phyloP scores from a whole-genome alignment of 2,329 filamentous ascomycete species.

The Aspergillus candidus region DNA sequence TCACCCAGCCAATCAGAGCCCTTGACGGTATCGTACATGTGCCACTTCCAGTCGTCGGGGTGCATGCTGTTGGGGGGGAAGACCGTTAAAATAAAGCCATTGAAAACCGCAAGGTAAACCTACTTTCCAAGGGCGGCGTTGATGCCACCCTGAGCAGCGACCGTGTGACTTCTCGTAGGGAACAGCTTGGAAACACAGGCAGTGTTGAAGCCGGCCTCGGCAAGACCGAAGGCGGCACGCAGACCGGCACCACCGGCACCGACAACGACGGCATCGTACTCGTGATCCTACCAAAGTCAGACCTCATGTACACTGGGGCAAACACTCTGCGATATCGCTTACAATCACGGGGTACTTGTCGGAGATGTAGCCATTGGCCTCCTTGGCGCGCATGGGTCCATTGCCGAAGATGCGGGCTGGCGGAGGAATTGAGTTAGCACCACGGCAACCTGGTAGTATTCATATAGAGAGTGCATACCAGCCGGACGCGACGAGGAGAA shows the following conservation, averaged over 20 bases:
- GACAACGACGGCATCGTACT: constrained; percentile 94
- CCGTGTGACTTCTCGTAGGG: constrained; percentile 58
- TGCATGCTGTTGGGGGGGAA: constrained; percentile 66
- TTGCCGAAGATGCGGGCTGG: constrained; percentile 79
- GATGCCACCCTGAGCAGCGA: constrained; percentile 49
- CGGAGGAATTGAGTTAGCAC: constrained; percentile 21
- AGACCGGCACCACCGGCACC: constrained; percentile 59
- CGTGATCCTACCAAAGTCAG: constrained; percentile 65
- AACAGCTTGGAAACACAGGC: constrained; percentile 61
- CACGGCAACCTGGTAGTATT: constrained; percentile 14
- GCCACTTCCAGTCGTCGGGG: constrained; percentile 97
- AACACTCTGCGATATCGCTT: constrained; percentile 38
- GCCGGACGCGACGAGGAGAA: constrained; percentile 84
- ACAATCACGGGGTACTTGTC: constrained; percentile 92
- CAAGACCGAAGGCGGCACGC: constrained; percentile 58
- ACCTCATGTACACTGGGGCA: constrained; percentile 2
- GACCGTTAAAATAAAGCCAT: constrained; percentile 9
- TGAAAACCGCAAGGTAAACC: constrained; percentile 15
- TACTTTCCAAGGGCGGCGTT: constrained; percentile 40
- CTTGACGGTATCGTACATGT: constrained; percentile 99
- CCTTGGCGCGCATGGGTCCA: constrained; percentile 82
- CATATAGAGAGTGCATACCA: constrained; percentile 49
- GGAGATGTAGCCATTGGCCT: constrained; percentile 79
- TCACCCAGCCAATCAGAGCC: constrained; percentile 96
- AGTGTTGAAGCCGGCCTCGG: constrained; percentile 59